These are phyloP conservation scores for Arthrobotrys sphaeroides DNA, from an alignment of 2,329 filamentous ascomycete genomes.

Conservation along the genomic window DNA sequence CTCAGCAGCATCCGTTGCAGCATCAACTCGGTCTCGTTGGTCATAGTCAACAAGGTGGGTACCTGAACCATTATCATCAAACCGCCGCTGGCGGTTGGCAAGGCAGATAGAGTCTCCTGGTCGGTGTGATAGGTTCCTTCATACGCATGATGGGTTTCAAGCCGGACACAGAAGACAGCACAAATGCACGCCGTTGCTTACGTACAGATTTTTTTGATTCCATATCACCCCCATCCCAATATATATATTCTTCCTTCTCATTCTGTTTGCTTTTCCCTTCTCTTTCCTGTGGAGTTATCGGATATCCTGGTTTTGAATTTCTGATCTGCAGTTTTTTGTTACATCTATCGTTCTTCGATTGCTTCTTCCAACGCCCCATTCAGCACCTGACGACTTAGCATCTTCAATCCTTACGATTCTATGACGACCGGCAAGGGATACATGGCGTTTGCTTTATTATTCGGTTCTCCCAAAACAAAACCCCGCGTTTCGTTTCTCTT, in stretches of 20 bases:
- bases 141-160: slow-evolving; percentile 36
- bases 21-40: slow-evolving; percentile 73
- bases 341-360: slow-evolving; percentile 27
- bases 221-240: slow-evolving; percentile 12
- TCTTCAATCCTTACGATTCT: slow-evolving; percentile 50
- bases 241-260: neutral
- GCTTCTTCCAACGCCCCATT: slow-evolving; percentile 20
- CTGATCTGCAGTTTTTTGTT: slow-evolving; percentile 46
- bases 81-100: slow-evolving; percentile 53
- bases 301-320: slow-evolving; percentile 53
- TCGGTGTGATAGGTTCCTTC: slow-evolving; percentile 34
- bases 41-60: slow-evolving; percentile 65
- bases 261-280: slow-evolving; percentile 55
- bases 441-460: slow-evolving; percentile 33
- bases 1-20: slow-evolving; percentile 70
- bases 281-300: slow-evolving; percentile 55
- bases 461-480: slow-evolving; percentile 28
- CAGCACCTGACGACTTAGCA: slow-evolving; percentile 51
- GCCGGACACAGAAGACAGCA: slow-evolving; percentile 52
- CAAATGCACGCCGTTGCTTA: slow-evolving; percentile 8
- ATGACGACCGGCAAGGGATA: slow-evolving; percentile 52
- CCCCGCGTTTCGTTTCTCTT: slow-evolving; percentile 1
- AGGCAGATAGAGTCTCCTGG: slow-evolving; percentile 43
- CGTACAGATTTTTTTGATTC: slow-evolving; percentile 31
- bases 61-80: slow-evolving; percentile 73